Evolutionary conservation across 2,329 filamentous ascomycete genomes (phyloP).

Genomic region (Botrytis elliptica): DNA sequence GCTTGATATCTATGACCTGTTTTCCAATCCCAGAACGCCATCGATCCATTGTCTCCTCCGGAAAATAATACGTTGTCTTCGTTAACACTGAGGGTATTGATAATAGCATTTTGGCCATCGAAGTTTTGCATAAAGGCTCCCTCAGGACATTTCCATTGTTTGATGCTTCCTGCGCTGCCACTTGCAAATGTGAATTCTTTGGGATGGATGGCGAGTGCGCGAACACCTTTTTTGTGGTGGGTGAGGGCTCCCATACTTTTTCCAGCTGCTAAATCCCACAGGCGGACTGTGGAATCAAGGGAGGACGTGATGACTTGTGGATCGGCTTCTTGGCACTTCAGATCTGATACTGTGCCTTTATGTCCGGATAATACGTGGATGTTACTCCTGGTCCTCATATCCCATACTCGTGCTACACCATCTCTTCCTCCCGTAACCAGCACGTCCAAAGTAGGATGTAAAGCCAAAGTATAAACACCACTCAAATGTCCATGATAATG

Average conservation of each 20-base stretch:
- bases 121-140: conserved; percentile 99
- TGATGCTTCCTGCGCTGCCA: conserved; percentile 89
- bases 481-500: conserved; percentile 97
- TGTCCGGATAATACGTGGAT: conserved; percentile 91
- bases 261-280: conserved; percentile 95
- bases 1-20: conserved; percentile 88
- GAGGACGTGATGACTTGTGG: conserved; percentile 94
- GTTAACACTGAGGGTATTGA: conserved; percentile 91
- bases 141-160: conserved; percentile 99
- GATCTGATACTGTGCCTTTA: conserved; percentile 82
- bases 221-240: conserved; percentile 97
- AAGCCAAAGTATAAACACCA: conserved; percentile 86
- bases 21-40: conserved; percentile 99
- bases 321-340: conserved; percentile 93
- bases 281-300: conserved; percentile 82
- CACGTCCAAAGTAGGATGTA: conserved; percentile 95
- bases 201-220: conserved; percentile 80
- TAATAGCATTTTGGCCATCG: conserved; percentile 91
- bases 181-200: conserved; percentile 95
- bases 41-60: conserved; percentile 90
- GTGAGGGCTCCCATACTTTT: conserved; percentile 96
- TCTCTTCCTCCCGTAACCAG: conserved; percentile 93
- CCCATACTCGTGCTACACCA: conserved; percentile 93
- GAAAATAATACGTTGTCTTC: conserved; percentile 95
- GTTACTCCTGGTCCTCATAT: conserved; percentile 95